Evolutionary conservation across 2,329 filamentous ascomycete genomes (phyloP).

Genomic region (Teratosphaeria pseudoeucalypti): DNA sequence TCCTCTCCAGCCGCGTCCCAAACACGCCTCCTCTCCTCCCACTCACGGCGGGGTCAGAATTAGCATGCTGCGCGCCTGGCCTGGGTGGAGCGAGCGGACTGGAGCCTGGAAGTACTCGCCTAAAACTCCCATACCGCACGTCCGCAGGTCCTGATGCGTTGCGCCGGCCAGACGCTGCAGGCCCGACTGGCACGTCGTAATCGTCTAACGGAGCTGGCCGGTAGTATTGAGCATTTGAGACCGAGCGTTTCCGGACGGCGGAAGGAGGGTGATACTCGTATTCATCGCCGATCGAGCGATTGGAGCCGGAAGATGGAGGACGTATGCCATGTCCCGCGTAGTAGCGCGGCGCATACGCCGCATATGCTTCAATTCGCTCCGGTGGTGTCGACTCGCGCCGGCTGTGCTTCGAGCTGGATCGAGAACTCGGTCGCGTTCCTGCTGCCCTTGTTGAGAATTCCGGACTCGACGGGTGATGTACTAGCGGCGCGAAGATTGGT

Average conservation of each 20-base stretch:
- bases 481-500: constrained; percentile 31
- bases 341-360: constrained; percentile 16
- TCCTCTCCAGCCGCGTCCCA: constrained; percentile 10
- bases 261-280: constrained; percentile 26
- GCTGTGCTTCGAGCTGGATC: constrained; percentile 19
- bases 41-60: constrained; percentile 8
- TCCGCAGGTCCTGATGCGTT: constrained; percentile 26
- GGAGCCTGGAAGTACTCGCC: constrained; percentile 17
- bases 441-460: background rate
- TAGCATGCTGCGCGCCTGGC: constrained; percentile 2
- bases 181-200: constrained; percentile 26
- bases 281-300: constrained; percentile 39
- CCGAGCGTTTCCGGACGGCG: constrained; percentile 28
- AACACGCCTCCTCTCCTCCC: constrained; percentile 12
- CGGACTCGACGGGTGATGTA: constrained; percentile 11
- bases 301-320: constrained; percentile 29
- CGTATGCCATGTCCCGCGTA: constrained; percentile 11
- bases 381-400: constrained; percentile 23
- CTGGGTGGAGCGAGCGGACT: constrained; percentile 12
- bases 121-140: constrained; percentile 23
- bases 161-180: constrained; percentile 24
- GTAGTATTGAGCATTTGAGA: constrained; percentile 25
- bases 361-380: constrained; percentile 14
- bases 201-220: constrained; percentile 24
- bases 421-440: constrained; percentile 10